phyloP scores from a whole-genome alignment of 345 rosid species.

The Eucalyptus sp. region DNA sequence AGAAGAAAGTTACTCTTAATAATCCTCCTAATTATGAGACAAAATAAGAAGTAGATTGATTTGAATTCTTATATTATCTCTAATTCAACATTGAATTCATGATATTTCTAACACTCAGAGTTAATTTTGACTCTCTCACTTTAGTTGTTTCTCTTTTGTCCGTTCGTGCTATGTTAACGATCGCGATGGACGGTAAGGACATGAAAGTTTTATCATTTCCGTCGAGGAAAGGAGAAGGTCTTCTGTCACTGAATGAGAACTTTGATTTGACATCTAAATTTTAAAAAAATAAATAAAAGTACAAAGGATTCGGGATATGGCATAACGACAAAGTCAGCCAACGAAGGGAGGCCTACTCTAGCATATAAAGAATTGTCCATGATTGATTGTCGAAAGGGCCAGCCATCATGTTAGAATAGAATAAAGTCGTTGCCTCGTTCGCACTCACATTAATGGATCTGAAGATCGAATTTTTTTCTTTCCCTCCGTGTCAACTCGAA shows the following conservation, averaged over 20 bases:
- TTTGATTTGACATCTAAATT: background rate
- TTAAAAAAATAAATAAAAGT: background rate
- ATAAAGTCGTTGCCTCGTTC: background rate
- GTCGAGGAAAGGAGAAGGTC: background rate
- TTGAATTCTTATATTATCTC: fast-evolving
- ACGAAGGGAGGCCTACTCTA: background rate
- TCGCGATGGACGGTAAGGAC: background rate
- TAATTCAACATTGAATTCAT: background rate
- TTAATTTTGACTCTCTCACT: background rate
- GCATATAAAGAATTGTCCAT: background rate
- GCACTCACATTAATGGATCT: background rate
- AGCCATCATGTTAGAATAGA: background rate
- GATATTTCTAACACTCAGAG: background rate
- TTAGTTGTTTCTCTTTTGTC: background rate
- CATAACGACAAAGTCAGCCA: background rate
- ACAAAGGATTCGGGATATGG: background rate
- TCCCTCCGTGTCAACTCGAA: background rate
- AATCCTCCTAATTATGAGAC: background rate
- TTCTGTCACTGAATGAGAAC: background rate
- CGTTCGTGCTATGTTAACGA: background rate
- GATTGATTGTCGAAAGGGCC: background rate
- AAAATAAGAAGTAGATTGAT: no score
- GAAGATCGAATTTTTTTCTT: background rate
- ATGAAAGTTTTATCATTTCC: background rate
- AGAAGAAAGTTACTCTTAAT: no score